Evolutionary conservation across 2,329 filamentous ascomycete species (phyloP), one percentile per base, ranked within the genome.

Genomic region (Cordyceps militaris): DNA sequence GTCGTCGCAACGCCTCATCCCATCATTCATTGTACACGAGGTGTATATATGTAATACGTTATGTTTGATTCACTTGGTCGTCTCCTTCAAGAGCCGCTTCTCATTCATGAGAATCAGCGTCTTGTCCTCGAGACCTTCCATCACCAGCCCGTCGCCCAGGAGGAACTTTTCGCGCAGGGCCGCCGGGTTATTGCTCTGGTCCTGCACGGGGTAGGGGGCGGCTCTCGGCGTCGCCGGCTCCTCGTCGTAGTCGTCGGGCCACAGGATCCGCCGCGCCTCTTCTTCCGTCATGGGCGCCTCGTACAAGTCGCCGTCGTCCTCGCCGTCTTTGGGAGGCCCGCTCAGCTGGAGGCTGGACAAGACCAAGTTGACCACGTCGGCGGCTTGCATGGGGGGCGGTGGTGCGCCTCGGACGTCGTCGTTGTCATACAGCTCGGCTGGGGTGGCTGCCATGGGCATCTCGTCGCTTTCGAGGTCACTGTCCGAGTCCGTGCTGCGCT

Each of bases 141-240:
- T 60, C 24, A 73, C 69, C 0, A 67, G 65, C 0, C 69, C 63
- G 44, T 76, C 75, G 0, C 68, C 68, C 0, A 65, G 60, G 1
- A 71, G 66, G 40, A 75, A 76, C 58, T 78, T 78, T 47, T 78
- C 74, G 4, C 71, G 70, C 11, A 66, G 59, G 5, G 60, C 63
- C n/a, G n/a, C n/a, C n/a, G n/a, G n/a, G 2, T 60, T 24, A 23
- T 53, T 38, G 3, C 24, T 57, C 2, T 63, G 58, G 0, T 61
- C 54, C 6, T 14, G 52, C n/a, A 32, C 28, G 32, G 0, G 51
- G 21, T 8, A 23, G 26, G 43, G 23, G 26, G 46, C 46, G 28
- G 38, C 59, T 44, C 26, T 61, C 42, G 13, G 52, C 9, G 60
- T 61, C n/a, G 64, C 2, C 7, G 38, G 38, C 38, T 42, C 61